Base-by-base conservation (phyloP, 305 asterid genomes). In the Solanum hybrid region DNA sequence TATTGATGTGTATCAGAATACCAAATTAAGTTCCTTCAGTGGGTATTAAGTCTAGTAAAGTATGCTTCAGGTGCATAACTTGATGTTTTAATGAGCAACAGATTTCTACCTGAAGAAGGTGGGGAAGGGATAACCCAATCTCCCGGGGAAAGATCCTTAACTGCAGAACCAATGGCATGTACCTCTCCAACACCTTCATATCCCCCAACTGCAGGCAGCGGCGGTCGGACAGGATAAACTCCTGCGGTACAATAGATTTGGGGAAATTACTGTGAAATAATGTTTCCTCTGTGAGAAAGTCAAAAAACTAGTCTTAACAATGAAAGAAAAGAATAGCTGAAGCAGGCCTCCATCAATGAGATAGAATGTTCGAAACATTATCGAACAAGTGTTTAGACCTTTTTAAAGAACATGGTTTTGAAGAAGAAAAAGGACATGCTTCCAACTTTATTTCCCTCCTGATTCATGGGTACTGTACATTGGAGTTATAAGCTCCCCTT, bases 91-190 rank as follows among this genome's bases (percentile, higher is more conserved):
- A 41, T 38, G 31, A 75, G 38, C 27, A 57, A 11, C 13, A n/a
- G 11, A 87, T 72, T 88, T 78, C 26, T 32, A 95, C 99, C 99
- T 91, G 99, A 94, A 93, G 95, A 92, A 89, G 98, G 99, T 29
- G 99, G 99, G 87, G 95, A 97, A 33, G 99, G 98, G 88, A 97
- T 96, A 90, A 97, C 99, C 98, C 94, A 95, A 92, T 97, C 98
- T 10, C 99, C 99, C 0, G 95, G 94, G 76, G 92, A 78, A 86
- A 96, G 91, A 78, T 93, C 93, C 92, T 94, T 90, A 57, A 97
- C 99, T 32, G 96, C 95, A 91, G 98, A 91, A 76, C 99, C 99
- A 11, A 96, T 94, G 34, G 94, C 92, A 90, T 96, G 94, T 32
- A 97, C 97, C 92, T 95, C 98, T 75, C 98, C 99, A 31, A 96